A percentile compares a stretch with the other conserved stretches of the same genome.
Evolutionary conservation across 495 filamentous ascomycete genomes (phyloP).

Genomic region (Pyrenula massariospora): DNA sequence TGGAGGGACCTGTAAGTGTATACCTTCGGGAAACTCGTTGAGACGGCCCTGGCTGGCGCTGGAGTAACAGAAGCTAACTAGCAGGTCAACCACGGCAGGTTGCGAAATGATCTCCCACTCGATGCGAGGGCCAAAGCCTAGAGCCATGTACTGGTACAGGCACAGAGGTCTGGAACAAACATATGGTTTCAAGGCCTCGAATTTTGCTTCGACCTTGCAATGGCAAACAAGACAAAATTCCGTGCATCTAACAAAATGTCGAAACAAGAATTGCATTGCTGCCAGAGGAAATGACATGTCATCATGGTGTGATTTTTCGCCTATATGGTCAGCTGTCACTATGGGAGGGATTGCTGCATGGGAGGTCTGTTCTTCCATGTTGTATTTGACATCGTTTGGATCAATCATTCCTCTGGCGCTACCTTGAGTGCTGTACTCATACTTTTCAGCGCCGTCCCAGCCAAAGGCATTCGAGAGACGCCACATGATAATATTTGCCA

Average conservation of each 20-base stretch:
- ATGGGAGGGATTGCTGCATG: constrained; percentile 17
- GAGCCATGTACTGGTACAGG: constrained; percentile 82
- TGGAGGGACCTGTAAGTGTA: constrained; percentile 55
- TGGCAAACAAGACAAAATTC: constrained; percentile 87
- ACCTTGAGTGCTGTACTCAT: constrained; percentile 34
- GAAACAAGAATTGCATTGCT: constrained; percentile 70
- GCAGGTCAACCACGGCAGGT: constrained; percentile 74
- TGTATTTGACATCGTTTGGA: constrained; percentile 6
- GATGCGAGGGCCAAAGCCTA: constrained; percentile 74
- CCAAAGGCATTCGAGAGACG: constrained; percentile 37
- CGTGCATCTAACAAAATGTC: constrained; percentile 70
- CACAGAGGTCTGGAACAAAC: constrained; percentile 75
- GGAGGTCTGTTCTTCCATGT: constrained; percentile 10
- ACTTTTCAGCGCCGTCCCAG: constrained; percentile 64
- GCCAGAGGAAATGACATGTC: constrained; percentile 54
- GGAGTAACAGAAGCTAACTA: constrained; percentile 72
- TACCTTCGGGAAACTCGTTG: constrained; percentile 54
- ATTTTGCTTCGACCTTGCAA: constrained; percentile 51
- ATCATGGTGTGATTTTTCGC: constrained; percentile 6
- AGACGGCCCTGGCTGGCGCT: constrained; percentile 34
- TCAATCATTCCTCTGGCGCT: constrained; percentile 3
- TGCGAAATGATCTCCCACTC: constrained; percentile 75
- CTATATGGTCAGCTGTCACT: constrained; percentile 41
- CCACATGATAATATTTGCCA: constrained; percentile 50
- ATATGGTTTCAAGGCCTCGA: constrained; percentile 85